phyloP scores from a whole-genome alignment of 257 asterid genomes.

The Plantago ovata region DNA sequence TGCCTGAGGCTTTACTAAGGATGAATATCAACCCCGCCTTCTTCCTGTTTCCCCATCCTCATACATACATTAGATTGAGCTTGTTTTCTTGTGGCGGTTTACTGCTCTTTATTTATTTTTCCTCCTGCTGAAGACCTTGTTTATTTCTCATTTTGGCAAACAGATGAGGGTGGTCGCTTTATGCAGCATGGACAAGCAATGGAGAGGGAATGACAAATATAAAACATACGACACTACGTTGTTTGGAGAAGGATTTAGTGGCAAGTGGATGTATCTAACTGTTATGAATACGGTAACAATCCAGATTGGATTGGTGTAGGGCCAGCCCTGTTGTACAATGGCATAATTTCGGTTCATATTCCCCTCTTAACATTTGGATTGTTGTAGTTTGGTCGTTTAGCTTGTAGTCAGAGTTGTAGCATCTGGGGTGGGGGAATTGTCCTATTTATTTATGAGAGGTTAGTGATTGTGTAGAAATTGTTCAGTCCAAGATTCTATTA shows the following conservation, averaged over 20 bases:
- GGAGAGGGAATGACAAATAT: slow-evolving; percentile 45
- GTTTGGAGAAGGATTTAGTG: slow-evolving; percentile 19
- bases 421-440: slow-evolving; percentile 22
- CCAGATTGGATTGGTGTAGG: slow-evolving; percentile 33
- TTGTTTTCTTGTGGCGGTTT: too few relatives aligned
- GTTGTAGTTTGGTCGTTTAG: slow-evolving; percentile 21
- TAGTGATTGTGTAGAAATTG: slow-evolving; percentile 32
- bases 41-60: too few relatives aligned
- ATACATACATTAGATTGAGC: too few relatives aligned
- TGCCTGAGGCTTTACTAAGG: too few relatives aligned
- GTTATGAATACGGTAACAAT: slow-evolving; percentile 22
- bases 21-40: too few relatives aligned
- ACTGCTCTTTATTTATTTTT: too few relatives aligned
- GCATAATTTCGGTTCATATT: slow-evolving; percentile 21
- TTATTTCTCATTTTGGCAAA: slow-evolving; percentile 7
- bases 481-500: slow-evolving; percentile 20
- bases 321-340: slow-evolving; percentile 49
- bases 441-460: slow-evolving; percentile 15
- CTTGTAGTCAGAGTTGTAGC: slow-evolving; percentile 35
- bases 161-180: slow-evolving; percentile 74
- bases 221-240: not conserved
- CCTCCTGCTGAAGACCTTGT: not conserved
- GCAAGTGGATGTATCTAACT: slow-evolving; percentile 21
- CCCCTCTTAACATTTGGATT: slow-evolving; percentile 25
- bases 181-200: slow-evolving; percentile 63